Conservation (phyloP, 108 stramenopile species). For the Cylindrotheca fusiformis region DNA sequence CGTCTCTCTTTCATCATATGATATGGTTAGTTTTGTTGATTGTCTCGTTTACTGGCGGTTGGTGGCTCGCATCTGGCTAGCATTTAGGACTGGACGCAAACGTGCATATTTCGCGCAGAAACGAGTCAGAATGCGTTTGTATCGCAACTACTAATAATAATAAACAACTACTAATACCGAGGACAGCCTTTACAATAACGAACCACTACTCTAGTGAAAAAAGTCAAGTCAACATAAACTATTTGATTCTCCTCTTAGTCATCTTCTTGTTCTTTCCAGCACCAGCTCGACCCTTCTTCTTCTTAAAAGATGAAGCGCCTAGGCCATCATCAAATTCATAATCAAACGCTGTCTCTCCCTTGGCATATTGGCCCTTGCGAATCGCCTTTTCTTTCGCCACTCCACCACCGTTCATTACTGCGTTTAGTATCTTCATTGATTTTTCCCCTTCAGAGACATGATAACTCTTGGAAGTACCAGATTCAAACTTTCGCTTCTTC, state of each 20-base stretch:
- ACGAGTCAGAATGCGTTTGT: no score
- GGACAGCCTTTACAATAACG: no score
- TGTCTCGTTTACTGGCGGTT: no score
- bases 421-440: conserved; percentile 65
- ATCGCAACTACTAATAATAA: no score
- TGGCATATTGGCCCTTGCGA: conserved; percentile 67
- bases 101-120: no score
- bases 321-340: conserved; percentile 86
- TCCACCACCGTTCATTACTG: conserved; percentile 79
- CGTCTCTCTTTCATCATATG: no score
- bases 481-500: conserved; percentile 75
- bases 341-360: conserved; percentile 89
- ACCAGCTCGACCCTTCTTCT: conserved; percentile 92
- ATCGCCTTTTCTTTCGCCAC: conserved; percentile 69
- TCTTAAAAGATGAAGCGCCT: conserved; percentile 68
- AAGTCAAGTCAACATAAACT: conserved; percentile 11
- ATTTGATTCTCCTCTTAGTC: conserved; percentile 82
- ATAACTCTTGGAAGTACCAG: conserved; percentile 48
- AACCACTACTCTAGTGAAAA: no score
- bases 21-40: no score
- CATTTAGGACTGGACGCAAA: no score
- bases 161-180: no score
- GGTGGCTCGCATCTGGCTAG: no score
- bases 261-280: conserved; percentile 85
- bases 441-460: conserved; percentile 53